Evolutionary conservation across 805 yeast genomes (phyloP).

Genomic region (Candida germanica): DNA sequence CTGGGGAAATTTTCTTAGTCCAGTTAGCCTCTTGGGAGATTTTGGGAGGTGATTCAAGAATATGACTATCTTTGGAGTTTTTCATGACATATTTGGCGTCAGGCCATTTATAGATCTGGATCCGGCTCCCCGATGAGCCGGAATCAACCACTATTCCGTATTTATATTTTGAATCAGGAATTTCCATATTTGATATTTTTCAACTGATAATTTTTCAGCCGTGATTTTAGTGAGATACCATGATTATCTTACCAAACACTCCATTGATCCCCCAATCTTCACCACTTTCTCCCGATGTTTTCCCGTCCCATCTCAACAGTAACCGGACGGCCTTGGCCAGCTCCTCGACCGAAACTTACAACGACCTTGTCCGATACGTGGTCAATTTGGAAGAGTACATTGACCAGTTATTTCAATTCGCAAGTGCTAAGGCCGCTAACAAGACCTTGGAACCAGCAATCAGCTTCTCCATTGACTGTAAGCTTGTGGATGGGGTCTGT

Average conservation of each 20-base stretch:
- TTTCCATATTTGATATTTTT: slow-evolving; percentile 9
- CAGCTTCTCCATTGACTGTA: neutral
- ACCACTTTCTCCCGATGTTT: slow-evolving; percentile 1
- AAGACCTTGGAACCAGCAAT: neutral
- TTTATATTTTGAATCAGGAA: slow-evolving; percentile 19
- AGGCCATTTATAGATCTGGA: slow-evolving; percentile 80
- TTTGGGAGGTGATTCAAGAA: slow-evolving; percentile 61
- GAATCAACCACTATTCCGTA: slow-evolving; percentile 93
- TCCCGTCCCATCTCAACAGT: slow-evolving; percentile 7
- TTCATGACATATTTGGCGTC: slow-evolving; percentile 31
- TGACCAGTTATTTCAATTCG: slow-evolving; percentile 20
- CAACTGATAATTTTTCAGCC: slow-evolving; percentile 1
- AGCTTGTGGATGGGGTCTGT: neutral
- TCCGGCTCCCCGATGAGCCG: slow-evolving; percentile 92
- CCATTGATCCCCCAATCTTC: slow-evolving; percentile 10
- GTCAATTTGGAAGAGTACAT: slow-evolving; percentile 34
- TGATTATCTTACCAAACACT: slow-evolving; percentile 15
- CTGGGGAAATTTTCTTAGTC: slow-evolving; percentile 76
- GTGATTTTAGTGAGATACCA: too few species aligned
- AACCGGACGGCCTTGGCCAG: slow-evolving; percentile 8
- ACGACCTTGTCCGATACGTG: slow-evolving; percentile 24
- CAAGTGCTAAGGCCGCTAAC: neutral
- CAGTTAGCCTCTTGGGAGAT: slow-evolving; percentile 63
- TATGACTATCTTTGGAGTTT: slow-evolving; percentile 23
- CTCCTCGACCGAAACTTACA: slow-evolving; percentile 11